Evolutionary conservation across 2,329 filamentous ascomycete genomes (phyloP).

Genomic region (Colletotrichum spinosum): DNA sequence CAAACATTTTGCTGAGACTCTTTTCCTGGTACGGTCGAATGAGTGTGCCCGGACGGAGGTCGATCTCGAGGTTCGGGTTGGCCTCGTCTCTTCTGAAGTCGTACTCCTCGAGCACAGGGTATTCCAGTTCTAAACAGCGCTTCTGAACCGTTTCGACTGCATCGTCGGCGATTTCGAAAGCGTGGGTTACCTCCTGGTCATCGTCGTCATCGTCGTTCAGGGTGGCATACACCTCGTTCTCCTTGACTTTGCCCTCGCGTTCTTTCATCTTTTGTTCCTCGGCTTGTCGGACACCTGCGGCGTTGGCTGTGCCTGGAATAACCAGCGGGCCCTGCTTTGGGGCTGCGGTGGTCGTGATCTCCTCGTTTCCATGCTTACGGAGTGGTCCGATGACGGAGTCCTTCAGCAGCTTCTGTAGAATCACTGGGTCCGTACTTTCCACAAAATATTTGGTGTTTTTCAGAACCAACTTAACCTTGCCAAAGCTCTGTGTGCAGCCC

Average conservation of each 20-base stretch:
- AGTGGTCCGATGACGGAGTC: slow-evolving; percentile 85
- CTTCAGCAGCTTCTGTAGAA: slow-evolving; percentile 87
- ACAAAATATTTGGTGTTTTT: slow-evolving; percentile 96
- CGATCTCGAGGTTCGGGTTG: slow-evolving; percentile 93
- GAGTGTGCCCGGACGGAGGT: slow-evolving; percentile 87
- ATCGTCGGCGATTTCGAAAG: slow-evolving; percentile 88
- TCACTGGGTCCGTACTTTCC: slow-evolving; percentile 88
- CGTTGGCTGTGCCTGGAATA: slow-evolving; percentile 94
- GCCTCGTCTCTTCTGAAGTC: slow-evolving; percentile 92
- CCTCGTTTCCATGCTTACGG: slow-evolving; percentile 77
- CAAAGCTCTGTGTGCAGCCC: slow-evolving; percentile 88
- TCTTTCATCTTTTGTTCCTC: slow-evolving; percentile 56
- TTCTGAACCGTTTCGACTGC: slow-evolving; percentile 90
- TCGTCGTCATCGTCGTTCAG: slow-evolving; percentile 90
- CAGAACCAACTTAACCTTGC: slow-evolving; percentile 94
- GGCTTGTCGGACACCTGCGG: slow-evolving; percentile 86
- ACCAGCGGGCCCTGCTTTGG: slow-evolving; percentile 89
- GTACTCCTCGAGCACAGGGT: slow-evolving; percentile 94
- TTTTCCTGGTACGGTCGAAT: slow-evolving; percentile 98
- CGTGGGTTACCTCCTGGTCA: slow-evolving; percentile 87
- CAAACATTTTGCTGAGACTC: slow-evolving; percentile 98
- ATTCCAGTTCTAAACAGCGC: slow-evolving; percentile 86
- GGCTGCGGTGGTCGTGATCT: slow-evolving; percentile 83
- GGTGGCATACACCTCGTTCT: slow-evolving; percentile 77
- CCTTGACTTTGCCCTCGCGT: slow-evolving; percentile 64